Evolutionary conservation across 768 basidiomycete species (phyloP).

Genomic region (Dacryopinax spathularia): DNA sequence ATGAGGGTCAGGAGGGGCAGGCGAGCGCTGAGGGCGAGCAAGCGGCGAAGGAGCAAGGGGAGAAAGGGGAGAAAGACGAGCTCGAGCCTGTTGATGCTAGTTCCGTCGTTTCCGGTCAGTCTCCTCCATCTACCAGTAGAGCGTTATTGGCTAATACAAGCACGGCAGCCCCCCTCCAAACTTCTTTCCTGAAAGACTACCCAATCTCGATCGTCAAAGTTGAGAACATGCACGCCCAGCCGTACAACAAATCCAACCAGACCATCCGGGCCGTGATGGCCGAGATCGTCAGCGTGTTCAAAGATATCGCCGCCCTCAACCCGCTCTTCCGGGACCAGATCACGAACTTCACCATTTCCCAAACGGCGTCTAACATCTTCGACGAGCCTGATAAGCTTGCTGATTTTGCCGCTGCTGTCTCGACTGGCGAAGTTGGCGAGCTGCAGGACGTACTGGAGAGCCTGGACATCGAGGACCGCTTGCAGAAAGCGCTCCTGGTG

Average conservation of each 20-base stretch:
- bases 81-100: slow-evolving; percentile 1
- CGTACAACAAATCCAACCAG: slow-evolving; percentile 86
- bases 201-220: slow-evolving; percentile 80
- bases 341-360: slow-evolving; percentile 87
- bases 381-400: slow-evolving; percentile 96
- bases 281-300: slow-evolving; percentile 93
- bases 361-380: slow-evolving; percentile 83
- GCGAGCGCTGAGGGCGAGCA: slow-evolving; percentile 12
- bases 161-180: slow-evolving; percentile 49
- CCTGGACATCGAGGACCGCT: slow-evolving; percentile 68
- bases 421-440: slow-evolving; percentile 80
- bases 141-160: background rate
- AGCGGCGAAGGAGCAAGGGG: slow-evolving; percentile 20
- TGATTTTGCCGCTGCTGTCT: slow-evolving; percentile 93
- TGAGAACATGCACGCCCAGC: slow-evolving; percentile 62
- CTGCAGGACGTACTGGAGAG: slow-evolving; percentile 88
- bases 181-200: slow-evolving; percentile 69
- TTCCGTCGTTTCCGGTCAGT: background rate
- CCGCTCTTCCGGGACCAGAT: slow-evolving; percentile 98
- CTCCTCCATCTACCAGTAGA: background rate
- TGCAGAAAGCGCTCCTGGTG: slow-evolving; percentile 79
- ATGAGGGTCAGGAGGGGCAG: slow-evolving; percentile 14
- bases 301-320: slow-evolving; percentile 93
- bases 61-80: slow-evolving; percentile 30
- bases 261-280: slow-evolving; percentile 91